Base-by-base conservation (phyloP, 306 rosid genomes). In the Crotalaria pallida region DNA sequence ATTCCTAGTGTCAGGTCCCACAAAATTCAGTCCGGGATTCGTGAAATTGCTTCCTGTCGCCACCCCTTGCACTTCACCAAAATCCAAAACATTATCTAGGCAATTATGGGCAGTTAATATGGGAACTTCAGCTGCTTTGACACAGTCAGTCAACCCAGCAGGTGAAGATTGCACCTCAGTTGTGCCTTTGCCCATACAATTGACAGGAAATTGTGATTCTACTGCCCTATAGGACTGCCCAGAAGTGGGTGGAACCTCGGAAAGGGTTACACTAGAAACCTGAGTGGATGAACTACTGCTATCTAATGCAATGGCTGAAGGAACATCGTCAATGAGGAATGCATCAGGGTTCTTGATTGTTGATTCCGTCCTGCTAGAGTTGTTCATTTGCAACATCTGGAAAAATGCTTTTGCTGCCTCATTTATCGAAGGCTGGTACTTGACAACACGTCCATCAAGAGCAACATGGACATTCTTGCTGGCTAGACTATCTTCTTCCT, bases 361-460 rank as follows among this genome's bases (percentile, higher is more conserved):
- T 2, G 88, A 73, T 48, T 81, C 86, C 79, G 73, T 44, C 77
- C 81, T 76, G 8, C 77, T 63, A 59, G 91, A 79, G 51, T 59
- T 38, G 57, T 81, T 79, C 83, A 81, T 81, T 57, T 86, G 81
- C 82, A 81, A 63, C 40, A 86, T 73, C 79, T 86, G 83, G 53
- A 34, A 81, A 34, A 81, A 56, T 56, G 86, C 81, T 79, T 84
- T 86, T 56, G 86, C 91, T 51, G 91, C 88, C 78, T 81, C 91
- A 61, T 81, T 86, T 82, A 76, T 81, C 18, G 83, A 76, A 66
- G 87, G 84, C 58, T 81, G 87, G 65, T 73, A 84, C 75, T 86
- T 84, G 50, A 86, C 71, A 65, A 86, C 65, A 38, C 36, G 87
- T 31, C 91, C 91, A 73, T 77, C 86, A 6, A 44, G 76, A 77